phyloP scores from a whole-genome alignment of 192 early-diverging fungal species.

The Phycomyces blakesleeanus region DNA sequence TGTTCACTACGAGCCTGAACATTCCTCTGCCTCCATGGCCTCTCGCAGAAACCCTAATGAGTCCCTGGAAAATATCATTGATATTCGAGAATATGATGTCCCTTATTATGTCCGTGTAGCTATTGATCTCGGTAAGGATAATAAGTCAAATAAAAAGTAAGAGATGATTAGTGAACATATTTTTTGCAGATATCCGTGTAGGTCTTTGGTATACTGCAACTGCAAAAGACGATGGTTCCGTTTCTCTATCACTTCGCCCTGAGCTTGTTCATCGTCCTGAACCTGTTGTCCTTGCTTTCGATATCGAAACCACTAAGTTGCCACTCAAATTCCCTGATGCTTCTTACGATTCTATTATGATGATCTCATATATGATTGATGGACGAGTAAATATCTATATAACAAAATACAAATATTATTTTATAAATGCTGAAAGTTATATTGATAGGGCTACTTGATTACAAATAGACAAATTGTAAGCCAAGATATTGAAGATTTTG shows the following conservation, averaged over 20 bases:
- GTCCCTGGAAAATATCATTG: conserved; percentile 69
- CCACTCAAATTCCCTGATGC: conserved; percentile 98
- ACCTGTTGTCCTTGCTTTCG: conserved; percentile 91
- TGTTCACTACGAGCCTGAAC: conserved; percentile 19
- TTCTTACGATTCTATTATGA: conserved; percentile 89
- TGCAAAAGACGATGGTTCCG: conserved; percentile 52
- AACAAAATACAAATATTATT: not conserved
- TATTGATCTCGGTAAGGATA: conserved; percentile 75
- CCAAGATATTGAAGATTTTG: conserved; percentile 96
- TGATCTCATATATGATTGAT: conserved; percentile 99
- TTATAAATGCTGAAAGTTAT: not conserved
- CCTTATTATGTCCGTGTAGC: conserved; percentile 93
- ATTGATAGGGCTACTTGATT: conserved; percentile 84
- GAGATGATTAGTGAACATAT: no score
- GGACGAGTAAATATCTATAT: conserved; percentile 65
- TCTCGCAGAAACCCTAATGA: conserved; percentile 43
- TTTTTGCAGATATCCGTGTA: conserved; percentile 75
- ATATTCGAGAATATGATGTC: conserved; percentile 97
- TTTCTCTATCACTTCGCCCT: conserved; percentile 59
- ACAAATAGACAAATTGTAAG: conserved; percentile 96
- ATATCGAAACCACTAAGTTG: conserved; percentile 97
- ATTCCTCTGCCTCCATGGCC: conserved; percentile 12
- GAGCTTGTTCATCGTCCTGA: conserved; percentile 93
- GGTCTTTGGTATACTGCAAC: conserved; percentile 91
- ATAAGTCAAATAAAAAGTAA: not conserved